Percentiles rank a stretch among this genome's conserved stretches.
Evolutionary conservation across 805 yeast genomes (phyloP).

Genomic region (Ascoidea tarda): DNA sequence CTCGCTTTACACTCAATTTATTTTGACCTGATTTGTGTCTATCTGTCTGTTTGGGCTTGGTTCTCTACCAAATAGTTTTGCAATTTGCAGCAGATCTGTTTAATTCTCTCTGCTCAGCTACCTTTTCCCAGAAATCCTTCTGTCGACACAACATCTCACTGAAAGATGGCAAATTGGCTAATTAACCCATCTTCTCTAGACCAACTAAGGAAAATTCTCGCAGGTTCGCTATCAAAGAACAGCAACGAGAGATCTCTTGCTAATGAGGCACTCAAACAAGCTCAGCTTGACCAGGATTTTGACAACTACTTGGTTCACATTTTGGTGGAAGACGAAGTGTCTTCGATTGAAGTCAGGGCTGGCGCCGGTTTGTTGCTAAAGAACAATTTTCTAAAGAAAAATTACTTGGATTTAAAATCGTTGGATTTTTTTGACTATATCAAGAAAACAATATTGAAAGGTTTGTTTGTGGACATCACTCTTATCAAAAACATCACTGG

Average conservation of each 20-base stretch:
- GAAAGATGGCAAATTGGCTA: slow-evolving; percentile 39
- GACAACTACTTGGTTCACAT: slow-evolving; percentile 68
- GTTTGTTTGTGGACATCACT: slow-evolving; percentile 38
- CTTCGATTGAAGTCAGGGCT: slow-evolving; percentile 52
- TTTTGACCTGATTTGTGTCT: too few species aligned
- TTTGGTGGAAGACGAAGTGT: slow-evolving; percentile 36
- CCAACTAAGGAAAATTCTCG: slow-evolving; percentile 53
- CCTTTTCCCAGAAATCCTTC: too few species aligned
- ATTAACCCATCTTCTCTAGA: slow-evolving; percentile 48
- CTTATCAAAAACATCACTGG: slow-evolving; percentile 82
- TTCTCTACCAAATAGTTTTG: too few species aligned
- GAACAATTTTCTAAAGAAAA: slow-evolving; percentile 42
- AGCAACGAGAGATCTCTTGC: slow-evolving; percentile 46
- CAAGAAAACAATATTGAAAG: slow-evolving; percentile 23
- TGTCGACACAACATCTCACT: too few species aligned
- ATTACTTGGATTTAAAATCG: slow-evolving; percentile 13
- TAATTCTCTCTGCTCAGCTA: too few species aligned
- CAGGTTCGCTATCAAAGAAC: slow-evolving; percentile 56
- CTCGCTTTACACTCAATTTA: too few species aligned
- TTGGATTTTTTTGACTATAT: slow-evolving; percentile 20
- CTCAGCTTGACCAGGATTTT: slow-evolving; percentile 60
- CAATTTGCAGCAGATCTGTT: too few species aligned
- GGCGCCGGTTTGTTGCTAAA: slow-evolving; percentile 82
- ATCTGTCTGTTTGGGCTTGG: too few species aligned
- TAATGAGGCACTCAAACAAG: slow-evolving; percentile 56